A percentile compares a stretch with the other conserved stretches of the same genome.
phyloP scores from a whole-genome alignment of 108 stramenopile genomes.

The Nitzschia palea region DNA sequence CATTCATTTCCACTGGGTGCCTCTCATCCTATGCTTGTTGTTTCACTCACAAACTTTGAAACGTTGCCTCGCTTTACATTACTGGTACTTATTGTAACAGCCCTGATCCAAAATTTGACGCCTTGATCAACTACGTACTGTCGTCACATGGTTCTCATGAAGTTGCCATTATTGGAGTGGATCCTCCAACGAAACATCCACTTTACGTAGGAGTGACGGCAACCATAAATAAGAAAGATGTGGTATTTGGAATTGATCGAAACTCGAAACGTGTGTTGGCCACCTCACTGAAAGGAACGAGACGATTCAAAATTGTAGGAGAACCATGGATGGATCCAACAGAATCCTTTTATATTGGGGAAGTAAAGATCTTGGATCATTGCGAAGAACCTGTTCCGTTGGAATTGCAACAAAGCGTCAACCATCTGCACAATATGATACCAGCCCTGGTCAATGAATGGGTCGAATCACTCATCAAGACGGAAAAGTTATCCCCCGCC shows the following conservation, averaged over 20 bases:
- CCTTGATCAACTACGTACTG: slow-evolving; percentile 11
- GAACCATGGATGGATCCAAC: slow-evolving; percentile 36
- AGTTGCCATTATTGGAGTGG: slow-evolving; percentile 21
- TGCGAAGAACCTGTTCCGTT: slow-evolving; percentile 6
- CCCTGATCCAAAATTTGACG: slow-evolving; percentile 33
- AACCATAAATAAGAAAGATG: slow-evolving; percentile 4
- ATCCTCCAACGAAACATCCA: slow-evolving; percentile 14
- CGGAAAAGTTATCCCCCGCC: slow-evolving; percentile 19
- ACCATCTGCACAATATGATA: slow-evolving; percentile 7
- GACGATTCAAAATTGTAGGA: slow-evolving; percentile 26
- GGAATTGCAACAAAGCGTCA: neutral
- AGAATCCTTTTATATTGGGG: slow-evolving; percentile 26
- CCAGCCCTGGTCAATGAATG: slow-evolving; percentile 29
- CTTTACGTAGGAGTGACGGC: slow-evolving; percentile 22
- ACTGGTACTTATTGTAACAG: neutral
- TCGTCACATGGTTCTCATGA: slow-evolving; percentile 8
- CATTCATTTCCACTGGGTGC: neutral
- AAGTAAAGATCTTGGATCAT: slow-evolving; percentile 28
- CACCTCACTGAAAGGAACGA: slow-evolving; percentile 11
- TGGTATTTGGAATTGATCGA: slow-evolving; percentile 5
- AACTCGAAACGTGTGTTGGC: slow-evolving; percentile 5
- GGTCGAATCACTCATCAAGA: slow-evolving; percentile 7
- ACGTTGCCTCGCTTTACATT: neutral
- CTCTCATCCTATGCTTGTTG: neutral
- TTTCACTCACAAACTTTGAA: neutral